Base-by-base conservation (phyloP, 164 flowering plant species). In the Dillenia turbinata region DNA sequence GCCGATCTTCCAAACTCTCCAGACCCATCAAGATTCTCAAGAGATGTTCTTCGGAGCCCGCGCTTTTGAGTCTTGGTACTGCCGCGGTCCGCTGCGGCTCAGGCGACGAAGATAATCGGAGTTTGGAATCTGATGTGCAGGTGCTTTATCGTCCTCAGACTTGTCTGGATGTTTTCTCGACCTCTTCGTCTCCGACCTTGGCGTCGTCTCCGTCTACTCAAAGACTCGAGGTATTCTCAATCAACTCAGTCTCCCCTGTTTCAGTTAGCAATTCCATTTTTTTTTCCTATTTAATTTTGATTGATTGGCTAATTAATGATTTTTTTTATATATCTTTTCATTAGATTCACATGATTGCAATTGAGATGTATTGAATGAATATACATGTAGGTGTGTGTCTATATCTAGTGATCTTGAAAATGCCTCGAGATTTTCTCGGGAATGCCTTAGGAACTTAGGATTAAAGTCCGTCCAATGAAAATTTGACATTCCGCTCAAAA, bases 11-110 rank as follows among this genome's bases (percentile, higher is more conserved):
- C 2, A 71, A 61, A 57, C 73, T 57, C 15, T 26, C 75, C 1
- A 79, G 70, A 54, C 69, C 75, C 26, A 47, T 57, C 12, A 57
- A 53, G 56, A 63, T 62, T 8, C 64, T 82, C n/a, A 65, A 70
- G 22, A 72, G 85, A 26, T 71, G 76, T 66, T 60, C 64, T 0
- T 86, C 88, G 3, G 87, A 82, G 66, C 87, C 88, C n/a, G 57
- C 55, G 65, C 69, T 85, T 2, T 65, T 45, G 57, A 44, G 4
- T 43, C 62, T 52, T 9, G 56, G 72, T 0, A n/a, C 54, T 8
- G n/a, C 48, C 11, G 11, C 19, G 0, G 40, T 33, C 40, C 40
- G 5, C 48, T 24, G 16, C 26, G 49, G 4, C 44, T n/a, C 9
- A 10, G 43, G 44, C 13, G 61, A 16, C 12, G 66, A 49, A 4